phyloP scores from a whole-genome alignment of 202 grass and related monocot genomes.

The Setaria italica region DNA sequence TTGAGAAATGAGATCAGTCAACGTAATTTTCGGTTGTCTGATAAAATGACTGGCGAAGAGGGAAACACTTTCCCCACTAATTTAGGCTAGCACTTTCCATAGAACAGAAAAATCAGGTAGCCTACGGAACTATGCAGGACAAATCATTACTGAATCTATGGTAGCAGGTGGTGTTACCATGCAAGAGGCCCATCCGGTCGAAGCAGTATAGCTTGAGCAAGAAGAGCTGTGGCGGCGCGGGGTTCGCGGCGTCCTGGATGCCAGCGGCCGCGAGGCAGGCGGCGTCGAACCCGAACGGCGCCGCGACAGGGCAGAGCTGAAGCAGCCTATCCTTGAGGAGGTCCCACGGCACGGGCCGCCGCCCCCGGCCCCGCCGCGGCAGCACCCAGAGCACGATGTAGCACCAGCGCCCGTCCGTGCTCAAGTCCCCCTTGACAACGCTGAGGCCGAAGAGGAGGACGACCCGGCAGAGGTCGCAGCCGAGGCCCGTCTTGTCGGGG shows the following conservation, averaged over 20 bases:
- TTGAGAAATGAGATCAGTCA: background rate
- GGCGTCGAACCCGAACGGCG: conserved; percentile 34
- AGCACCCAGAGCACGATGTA: conserved; percentile 83
- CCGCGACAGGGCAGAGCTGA: conserved; percentile 55
- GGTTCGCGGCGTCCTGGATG: conserved; percentile 20
- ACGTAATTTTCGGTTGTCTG: background rate
- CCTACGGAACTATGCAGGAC: conserved; percentile 6
- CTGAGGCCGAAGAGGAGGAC: conserved; percentile 86
- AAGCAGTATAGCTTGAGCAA: conserved; percentile 80
- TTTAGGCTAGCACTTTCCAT: background rate
- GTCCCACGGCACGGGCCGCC: conserved; percentile 50
- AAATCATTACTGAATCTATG: conserved; percentile 6
- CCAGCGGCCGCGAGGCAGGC: conserved; percentile 39
- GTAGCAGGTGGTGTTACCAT: conserved; percentile 55
- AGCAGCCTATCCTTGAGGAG: conserved; percentile 68
- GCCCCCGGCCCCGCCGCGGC: conserved; percentile 33
- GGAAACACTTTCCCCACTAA: background rate
- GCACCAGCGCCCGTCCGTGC: conserved; percentile 86
- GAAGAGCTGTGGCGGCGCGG: conserved; percentile 61
- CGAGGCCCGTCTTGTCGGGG: conserved; percentile 83
- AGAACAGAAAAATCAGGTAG: background rate
- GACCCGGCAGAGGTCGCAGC: conserved; percentile 79
- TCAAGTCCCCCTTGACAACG: conserved; percentile 86
- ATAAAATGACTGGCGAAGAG: background rate
- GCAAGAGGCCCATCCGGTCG: conserved; percentile 79